Conservation (phyloP, 2,329 filamentous ascomycete genomes). For the Colletotrichum acutatum region DNA sequence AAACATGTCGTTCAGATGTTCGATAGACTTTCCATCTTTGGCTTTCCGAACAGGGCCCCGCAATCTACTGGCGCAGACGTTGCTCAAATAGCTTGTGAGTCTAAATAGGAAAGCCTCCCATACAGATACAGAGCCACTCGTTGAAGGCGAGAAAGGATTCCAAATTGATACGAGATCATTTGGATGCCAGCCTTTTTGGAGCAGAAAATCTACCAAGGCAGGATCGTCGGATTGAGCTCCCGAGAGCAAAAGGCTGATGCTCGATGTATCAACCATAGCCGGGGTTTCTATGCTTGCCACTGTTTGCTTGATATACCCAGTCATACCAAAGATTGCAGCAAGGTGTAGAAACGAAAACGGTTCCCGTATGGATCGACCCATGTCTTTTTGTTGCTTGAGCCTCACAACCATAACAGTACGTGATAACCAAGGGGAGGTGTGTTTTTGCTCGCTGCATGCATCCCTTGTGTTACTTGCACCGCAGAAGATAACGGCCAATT, state of each 20-base stretch:
- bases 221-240: not conserved
- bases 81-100: not conserved
- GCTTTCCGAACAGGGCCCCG: no score
- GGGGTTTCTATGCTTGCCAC: not conserved
- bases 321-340: not conserved
- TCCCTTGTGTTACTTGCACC: not conserved
- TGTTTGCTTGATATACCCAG: not conserved
- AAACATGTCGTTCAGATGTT: no score
- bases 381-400: not conserved
- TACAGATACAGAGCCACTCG: not conserved
- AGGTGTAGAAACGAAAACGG: not conserved
- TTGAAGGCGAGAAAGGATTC: not conserved
- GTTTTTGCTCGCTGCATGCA: not conserved
- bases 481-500: not conserved
- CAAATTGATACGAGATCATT: not conserved
- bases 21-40: no score
- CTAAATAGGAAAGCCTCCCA: not conserved
- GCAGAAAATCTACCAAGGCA: not conserved
- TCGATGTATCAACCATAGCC: not conserved
- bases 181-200: not conserved
- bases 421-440: not conserved
- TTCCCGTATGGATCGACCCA: not conserved
- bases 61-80: no score
- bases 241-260: not conserved
- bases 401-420: not conserved